Evolutionary conservation across 2,329 filamentous ascomycete species (phyloP), one percentile per base, ranked within the genome.

Genomic region (Hymenoscyphus occultus): DNA sequence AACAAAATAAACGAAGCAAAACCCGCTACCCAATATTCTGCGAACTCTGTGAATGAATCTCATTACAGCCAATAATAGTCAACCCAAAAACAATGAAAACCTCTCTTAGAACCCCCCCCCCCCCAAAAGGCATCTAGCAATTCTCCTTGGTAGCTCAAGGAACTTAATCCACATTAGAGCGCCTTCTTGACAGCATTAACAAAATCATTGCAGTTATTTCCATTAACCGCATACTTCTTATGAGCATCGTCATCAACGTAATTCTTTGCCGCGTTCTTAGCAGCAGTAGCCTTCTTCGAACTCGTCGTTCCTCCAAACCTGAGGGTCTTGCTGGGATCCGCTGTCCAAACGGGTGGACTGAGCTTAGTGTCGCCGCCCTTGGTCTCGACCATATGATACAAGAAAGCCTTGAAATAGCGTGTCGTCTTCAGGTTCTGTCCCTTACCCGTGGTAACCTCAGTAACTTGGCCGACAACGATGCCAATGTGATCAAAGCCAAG

Each of bases 101-200:
- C 28, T 28, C 28, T 28, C 1, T 28, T 28, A 28, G 3, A 3
- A 28, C 1, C 1, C 3, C 28, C 3, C 2, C 3, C 28, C 28
- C 28, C 3, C 3, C 1, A 28, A 28, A 28, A 28, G 2, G 28
- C 22, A 28, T 13, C 13, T 54, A 22, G 19, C 10, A 19, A 14
- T 12, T 10, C 22, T 5, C 22, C 4, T 54, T 22, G 9, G 7
- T 5, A 28, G 19, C 22, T 12, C 28, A n/a, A 54, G 9, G 22
- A 28, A 54, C 48, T 54, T 54, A n/a, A 28, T 54, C 19, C 58
- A 59, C 42, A 64, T 10, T 65, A 59, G 57, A 61, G n/a, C 7
- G 19, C 28, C 56, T 39, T 14, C 31, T 54, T 56, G 31, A 45
- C 35, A 40, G 58, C 39, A 32, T 54, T 40, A 10, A 58, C 56